Conservation (phyloP, 306 rosid genomes). For the Glycine soja region DNA sequence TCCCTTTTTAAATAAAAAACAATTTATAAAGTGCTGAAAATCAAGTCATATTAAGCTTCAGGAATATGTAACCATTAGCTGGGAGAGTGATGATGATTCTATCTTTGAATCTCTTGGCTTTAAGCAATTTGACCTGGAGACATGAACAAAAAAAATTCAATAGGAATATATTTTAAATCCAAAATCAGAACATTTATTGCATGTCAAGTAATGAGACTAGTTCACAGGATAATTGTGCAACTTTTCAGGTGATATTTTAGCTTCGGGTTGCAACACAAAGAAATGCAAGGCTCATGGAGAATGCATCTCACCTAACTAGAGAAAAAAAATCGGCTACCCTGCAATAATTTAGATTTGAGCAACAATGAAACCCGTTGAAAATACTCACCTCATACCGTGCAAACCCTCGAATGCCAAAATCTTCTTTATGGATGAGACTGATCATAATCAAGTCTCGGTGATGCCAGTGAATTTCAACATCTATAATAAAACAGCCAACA, state of each 20-base stretch:
- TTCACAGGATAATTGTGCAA: not conserved
- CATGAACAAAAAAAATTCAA: constrained; percentile 20
- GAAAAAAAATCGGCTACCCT: not conserved
- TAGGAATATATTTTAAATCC: constrained; percentile 19
- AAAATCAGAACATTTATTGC: constrained; percentile 11
- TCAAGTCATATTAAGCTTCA: constrained; percentile 33
- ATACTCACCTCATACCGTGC: constrained; percentile 77
- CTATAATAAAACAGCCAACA: constrained; percentile 52
- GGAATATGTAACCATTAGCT: constrained; percentile 65
- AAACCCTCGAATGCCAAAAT: constrained; percentile 70
- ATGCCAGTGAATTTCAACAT: constrained; percentile 72
- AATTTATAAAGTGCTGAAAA: constrained; percentile 12
- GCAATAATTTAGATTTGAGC: constrained; percentile 20
- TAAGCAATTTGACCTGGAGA: constrained; percentile 69
- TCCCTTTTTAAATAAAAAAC: not conserved
- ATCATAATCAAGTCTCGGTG: constrained; percentile 58
- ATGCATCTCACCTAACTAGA: constrained; percentile 9
- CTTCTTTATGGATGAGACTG: constrained; percentile 62
- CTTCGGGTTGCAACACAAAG: constrained; percentile 15
- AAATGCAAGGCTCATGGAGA: not conserved
- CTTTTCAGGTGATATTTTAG: constrained; percentile 35
- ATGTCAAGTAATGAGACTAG: constrained; percentile 7
- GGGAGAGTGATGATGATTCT: constrained; percentile 78
- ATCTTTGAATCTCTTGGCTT: constrained; percentile 66
- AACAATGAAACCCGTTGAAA: not conserved